Base-by-base conservation (phyloP, 2,329 filamentous ascomycete species). In the Dothistroma pini region DNA sequence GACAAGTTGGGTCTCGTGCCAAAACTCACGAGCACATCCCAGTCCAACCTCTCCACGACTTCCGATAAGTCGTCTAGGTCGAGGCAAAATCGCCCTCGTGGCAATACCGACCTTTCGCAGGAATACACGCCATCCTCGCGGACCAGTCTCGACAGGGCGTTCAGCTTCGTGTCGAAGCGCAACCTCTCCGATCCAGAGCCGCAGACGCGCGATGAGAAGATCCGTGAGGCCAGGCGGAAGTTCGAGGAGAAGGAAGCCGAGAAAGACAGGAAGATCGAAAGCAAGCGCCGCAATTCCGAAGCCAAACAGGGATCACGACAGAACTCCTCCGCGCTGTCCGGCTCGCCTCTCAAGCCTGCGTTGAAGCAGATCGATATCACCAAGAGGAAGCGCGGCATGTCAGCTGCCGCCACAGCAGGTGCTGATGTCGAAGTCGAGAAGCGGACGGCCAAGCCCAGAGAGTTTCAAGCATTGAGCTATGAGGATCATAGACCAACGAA, bases 241-340 rank as follows among this genome's bases (percentile, higher is more conserved):
- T 86, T 85, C 69, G 78, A 83, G 60, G 82, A 85, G 65, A 83
- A 84, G 65, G 83, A 86, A 72, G 82, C 80, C 4, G 81, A 79
- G 38, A 86, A 86, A 66, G 79, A 79, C 58, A 79, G 76, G 54
- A 83, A 83, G 66, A 74, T 79, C 51, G 81, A 85, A 68, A 69
- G 76, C 60, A 83, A 75, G 75, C 77, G 77, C 52, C 71, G 72
- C 32, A 61, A 82, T 75, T 70, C 78, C 69, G 72, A 81, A 51
- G 72, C 75, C 60, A 82, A 79, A 32, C 75, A 78, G 59, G 68
- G 71, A 4, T 72, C 79, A 59, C 68, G 74, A 19, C 73, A 76
- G 59, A 77, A 75, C 63, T 77, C 78, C 4, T 76, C 78, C 41
- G 73, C 72, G n/a, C 54, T 59, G 4, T 57, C 64, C n/a, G 57